Evolutionary conservation across 257 asterid species (phyloP).

Genomic region (Verbascum thapsus): DNA sequence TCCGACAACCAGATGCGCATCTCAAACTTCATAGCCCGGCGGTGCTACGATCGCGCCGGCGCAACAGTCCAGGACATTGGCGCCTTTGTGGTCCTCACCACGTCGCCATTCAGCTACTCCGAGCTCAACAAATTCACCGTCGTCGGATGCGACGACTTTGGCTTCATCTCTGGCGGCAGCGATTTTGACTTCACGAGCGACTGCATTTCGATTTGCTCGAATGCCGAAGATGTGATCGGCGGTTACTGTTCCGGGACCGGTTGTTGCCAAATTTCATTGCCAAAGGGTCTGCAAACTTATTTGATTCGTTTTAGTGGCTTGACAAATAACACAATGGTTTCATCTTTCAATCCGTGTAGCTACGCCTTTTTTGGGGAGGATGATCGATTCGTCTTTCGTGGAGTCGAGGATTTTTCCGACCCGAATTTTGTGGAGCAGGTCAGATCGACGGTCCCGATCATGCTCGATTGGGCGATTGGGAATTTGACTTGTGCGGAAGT

Average conservation of each 20-base stretch:
- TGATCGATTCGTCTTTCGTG: conserved; percentile 42
- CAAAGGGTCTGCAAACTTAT: conserved; percentile 43
- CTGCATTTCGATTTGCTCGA: conserved; percentile 50
- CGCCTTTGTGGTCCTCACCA: conserved; percentile 36
- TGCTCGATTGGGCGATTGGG: conserved; percentile 75
- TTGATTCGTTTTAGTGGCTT: conserved; percentile 20
- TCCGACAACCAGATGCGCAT: conserved; percentile 57
- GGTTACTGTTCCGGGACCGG: conserved; percentile 69
- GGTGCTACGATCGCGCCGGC: conserved; percentile 50
- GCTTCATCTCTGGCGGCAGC: conserved; percentile 35
- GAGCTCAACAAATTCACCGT: conserved; percentile 51
- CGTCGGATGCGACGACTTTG: conserved; percentile 68
- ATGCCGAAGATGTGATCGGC: conserved; percentile 34
- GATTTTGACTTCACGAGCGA: conserved; percentile 46
- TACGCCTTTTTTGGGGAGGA: conserved; percentile 73
- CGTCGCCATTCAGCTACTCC: conserved; percentile 55
- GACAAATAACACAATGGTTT: conserved; percentile 40
- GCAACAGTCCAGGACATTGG: neutral
- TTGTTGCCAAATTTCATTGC: conserved; percentile 73
- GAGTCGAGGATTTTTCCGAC: conserved; percentile 53
- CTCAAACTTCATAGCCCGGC: conserved; percentile 43
- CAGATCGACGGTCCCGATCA: conserved; percentile 41
- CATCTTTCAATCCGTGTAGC: conserved; percentile 54
- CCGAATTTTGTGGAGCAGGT: conserved; percentile 40
- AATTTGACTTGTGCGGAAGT: conserved; percentile 47